A percentile compares a stretch with the other conserved stretches of the same genome.
Conservation (phyloP, 1,284 basidiomycete species). For the Cryptococcus sp. region DNA sequence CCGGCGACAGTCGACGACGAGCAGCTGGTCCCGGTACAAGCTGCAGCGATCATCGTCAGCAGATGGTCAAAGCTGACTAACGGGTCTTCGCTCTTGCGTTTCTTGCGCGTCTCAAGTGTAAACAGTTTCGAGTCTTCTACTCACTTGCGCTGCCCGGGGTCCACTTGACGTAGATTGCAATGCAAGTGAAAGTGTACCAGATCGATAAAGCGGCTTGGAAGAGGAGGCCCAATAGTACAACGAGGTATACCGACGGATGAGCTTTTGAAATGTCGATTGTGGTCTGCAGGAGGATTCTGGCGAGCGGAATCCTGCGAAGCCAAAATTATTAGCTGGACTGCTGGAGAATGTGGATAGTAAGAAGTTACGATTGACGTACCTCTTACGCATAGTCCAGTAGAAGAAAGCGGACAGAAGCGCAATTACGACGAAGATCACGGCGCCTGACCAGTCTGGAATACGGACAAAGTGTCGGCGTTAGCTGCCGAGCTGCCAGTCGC, state of each 20-base stretch:
- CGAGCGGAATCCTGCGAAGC: constrained; percentile 67
- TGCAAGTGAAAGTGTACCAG: constrained; percentile 54
- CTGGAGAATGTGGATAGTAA: constrained; percentile 54
- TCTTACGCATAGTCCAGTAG: constrained; percentile 54
- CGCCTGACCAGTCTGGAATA: constrained; percentile 54
- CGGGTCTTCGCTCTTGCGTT: background rate
- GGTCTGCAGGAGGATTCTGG: constrained; percentile 74
- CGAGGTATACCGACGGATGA: constrained; percentile 76
- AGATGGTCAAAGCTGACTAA: background rate
- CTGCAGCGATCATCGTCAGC: background rate
- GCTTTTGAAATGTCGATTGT: constrained; percentile 77
- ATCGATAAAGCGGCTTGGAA: constrained; percentile 70
- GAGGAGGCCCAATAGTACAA: constrained; percentile 69
- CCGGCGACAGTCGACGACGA: constrained; percentile 64
- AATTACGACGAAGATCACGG: constrained; percentile 69
- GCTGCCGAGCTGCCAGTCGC: background rate
- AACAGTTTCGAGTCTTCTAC: constrained; percentile 20
- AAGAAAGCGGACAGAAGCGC: constrained; percentile 78
- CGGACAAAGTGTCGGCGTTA: constrained; percentile 2
- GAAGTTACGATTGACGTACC: constrained; percentile 25
- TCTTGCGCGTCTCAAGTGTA: background rate
- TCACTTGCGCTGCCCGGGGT: constrained; percentile 71
- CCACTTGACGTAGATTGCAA: constrained; percentile 68
- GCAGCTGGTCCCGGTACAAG: constrained; percentile 47
- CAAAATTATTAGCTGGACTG: constrained; percentile 34